Evolutionary conservation across 1,139 yeast species (phyloP).

Genomic region (Yamadazyma siamensis): DNA sequence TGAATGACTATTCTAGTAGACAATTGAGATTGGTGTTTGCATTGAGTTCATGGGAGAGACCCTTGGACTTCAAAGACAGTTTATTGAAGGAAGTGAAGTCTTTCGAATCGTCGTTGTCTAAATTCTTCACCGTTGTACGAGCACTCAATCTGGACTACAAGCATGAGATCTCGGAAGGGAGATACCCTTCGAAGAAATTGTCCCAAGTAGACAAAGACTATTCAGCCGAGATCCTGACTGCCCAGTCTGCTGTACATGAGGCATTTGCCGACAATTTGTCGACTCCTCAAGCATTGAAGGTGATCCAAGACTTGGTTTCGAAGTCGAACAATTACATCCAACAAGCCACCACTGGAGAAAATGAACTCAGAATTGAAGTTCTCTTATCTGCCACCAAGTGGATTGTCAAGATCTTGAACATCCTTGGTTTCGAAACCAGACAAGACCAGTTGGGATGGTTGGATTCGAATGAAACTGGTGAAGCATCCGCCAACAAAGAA

Average conservation of each 20-base stretch:
- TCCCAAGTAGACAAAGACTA: constrained; percentile 53
- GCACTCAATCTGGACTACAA: constrained; percentile 68
- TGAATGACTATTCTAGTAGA: constrained; percentile 64
- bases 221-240: constrained; percentile 44
- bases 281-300: constrained; percentile 70
- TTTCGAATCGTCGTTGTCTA: constrained; percentile 68
- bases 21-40: constrained; percentile 91
- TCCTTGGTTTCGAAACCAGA: constrained; percentile 75
- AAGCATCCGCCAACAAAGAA: constrained; percentile 43
- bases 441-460: constrained; percentile 79
- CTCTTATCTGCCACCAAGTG: constrained; percentile 62
- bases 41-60: constrained; percentile 87
- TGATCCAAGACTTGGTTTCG: constrained; percentile 64
- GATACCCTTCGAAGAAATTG: constrained; percentile 54
- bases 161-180: constrained; percentile 44
- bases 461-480: constrained; percentile 19
- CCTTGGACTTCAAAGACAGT: constrained; percentile 85
- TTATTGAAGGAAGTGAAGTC: constrained; percentile 74
- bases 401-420: constrained; percentile 64
- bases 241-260: constrained; percentile 64
- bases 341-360: constrained; percentile 42
- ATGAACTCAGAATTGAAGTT: constrained; percentile 58
- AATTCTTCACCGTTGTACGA: constrained; percentile 79
- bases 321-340: constrained; percentile 70
- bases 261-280: constrained; percentile 88